Percentiles rank a stretch among this genome's conserved stretches.
phyloP scores from a whole-genome alignment of 345 rosid species.

The Acer campestre region DNA sequence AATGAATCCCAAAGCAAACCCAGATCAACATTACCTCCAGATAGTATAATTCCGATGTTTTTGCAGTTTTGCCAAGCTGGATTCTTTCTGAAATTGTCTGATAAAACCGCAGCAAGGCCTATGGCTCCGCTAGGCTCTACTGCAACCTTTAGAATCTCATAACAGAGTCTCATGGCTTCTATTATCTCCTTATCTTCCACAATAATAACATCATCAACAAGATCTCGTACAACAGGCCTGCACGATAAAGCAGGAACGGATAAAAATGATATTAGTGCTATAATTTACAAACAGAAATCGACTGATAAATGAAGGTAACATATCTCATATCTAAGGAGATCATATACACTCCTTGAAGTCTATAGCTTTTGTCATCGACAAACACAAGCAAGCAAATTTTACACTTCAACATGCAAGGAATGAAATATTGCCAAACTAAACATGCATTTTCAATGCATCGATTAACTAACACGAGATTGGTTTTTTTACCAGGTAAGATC shows the following conservation, averaged over 20 bases:
- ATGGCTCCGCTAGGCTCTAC: constrained; percentile 97
- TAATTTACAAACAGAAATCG: not conserved
- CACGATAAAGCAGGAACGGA: constrained; percentile 13
- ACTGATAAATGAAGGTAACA: not conserved
- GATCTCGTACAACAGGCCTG: constrained; percentile 85
- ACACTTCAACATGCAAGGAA: not conserved
- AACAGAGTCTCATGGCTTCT: constrained; percentile 85
- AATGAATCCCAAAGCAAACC: constrained; percentile 69
- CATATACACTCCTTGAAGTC: not conserved
- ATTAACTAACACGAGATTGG: constrained; percentile 1
- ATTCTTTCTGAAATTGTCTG: constrained; percentile 54
- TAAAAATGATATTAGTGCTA: not conserved
- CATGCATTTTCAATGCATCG: constrained; percentile 7
- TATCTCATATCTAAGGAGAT: not conserved
- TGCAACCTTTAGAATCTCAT: constrained; percentile 76
- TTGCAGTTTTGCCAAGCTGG: constrained; percentile 58
- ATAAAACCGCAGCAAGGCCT: constrained; percentile 88
- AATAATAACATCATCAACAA: constrained; percentile 68
- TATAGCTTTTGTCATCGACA: not conserved
- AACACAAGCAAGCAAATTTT: not conserved
- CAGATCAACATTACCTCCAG: constrained; percentile 91
- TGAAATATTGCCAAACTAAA: constrained; percentile 1
- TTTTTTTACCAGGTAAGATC: constrained; percentile 75
- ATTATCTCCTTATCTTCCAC: constrained; percentile 72
- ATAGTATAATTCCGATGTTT: constrained; percentile 63